phyloP scores from a whole-genome alignment of 352 stramenopile species.

The Phytophthora sp. region DNA sequence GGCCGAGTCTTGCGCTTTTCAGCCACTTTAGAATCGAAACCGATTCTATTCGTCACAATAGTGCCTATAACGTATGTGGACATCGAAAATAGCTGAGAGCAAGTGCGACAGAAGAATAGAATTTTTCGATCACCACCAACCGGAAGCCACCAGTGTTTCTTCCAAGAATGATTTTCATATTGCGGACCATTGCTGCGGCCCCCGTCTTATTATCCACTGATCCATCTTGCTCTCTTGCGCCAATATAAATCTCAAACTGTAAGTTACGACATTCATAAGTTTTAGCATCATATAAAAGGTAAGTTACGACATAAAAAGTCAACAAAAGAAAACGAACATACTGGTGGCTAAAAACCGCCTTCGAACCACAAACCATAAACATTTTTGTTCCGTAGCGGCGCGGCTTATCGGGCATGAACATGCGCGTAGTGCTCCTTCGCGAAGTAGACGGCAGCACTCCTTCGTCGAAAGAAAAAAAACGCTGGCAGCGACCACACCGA shows the following conservation, averaged over 20 bases:
- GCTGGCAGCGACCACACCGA: slow-evolving; percentile 10
- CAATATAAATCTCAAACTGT: slow-evolving; percentile 13
- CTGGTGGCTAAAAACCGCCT: slow-evolving; percentile 16
- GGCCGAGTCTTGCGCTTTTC: too few species aligned
- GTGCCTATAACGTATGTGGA: too few species aligned
- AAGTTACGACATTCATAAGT: slow-evolving; percentile 16
- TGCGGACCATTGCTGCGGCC: neutral
- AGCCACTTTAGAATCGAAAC: too few species aligned
- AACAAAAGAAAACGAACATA: neutral
- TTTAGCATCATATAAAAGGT: neutral
- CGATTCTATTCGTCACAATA: too few species aligned
- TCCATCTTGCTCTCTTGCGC: neutral
- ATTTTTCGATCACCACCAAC: too few species aligned
- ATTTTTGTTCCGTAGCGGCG: slow-evolving; percentile 22
- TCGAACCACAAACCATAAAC: slow-evolving; percentile 23
- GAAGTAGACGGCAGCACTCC: slow-evolving; percentile 33
- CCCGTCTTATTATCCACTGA: neutral
- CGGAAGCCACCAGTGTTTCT: too few species aligned
- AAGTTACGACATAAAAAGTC: slow-evolving; percentile 17
- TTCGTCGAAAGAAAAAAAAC: slow-evolving; percentile 39
- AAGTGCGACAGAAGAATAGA: too few species aligned
- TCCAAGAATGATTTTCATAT: too few species aligned
- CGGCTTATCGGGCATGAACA: slow-evolving; percentile 34
- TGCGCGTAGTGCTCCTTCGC: slow-evolving; percentile 28
- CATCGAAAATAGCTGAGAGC: too few species aligned